Evolutionary conservation across 768 basidiomycete genomes (phyloP), one percentile per base, ranked within the genome.

Genomic region (Lactarius vividus): DNA sequence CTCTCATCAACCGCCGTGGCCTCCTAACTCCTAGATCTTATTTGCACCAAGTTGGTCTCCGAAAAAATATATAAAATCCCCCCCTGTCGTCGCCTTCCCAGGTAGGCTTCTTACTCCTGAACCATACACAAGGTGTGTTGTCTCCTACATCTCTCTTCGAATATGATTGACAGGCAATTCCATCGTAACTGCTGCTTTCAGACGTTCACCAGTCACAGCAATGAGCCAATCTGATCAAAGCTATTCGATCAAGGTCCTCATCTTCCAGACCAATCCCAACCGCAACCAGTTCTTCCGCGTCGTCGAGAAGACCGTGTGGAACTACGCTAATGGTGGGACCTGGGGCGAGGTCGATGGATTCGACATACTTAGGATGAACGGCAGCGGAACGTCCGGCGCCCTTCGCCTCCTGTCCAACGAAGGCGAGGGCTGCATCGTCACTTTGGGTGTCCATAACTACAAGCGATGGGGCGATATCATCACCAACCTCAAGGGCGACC

Each of bases 311-410:
- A 75, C 76, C 7, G 70, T 74, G 54, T 77, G 74, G 75, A 65
- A 77, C 52, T 77, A 69, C 63, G 77, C 72, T 57, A 75, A 74
- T 62, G 75, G 75, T 11, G 78, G 78, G 42, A 73, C 72, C 15
- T 79, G 79, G 77, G 62, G 62, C 46, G 57, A 72, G 28, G 35
- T 40, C 10, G 55, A 73, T 56, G 75, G 67, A 1, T 29, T 18
- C 11, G 61, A 62, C 59, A 71, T 71, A n/a, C 75, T 81, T 66
- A 73, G 39, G 57, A 79, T 78, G 74, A 72, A 69, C 39, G 75
- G 73, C 15, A 81, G 79, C 63, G 79, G 79, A 53, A 80, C 77
- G 0, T 80, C 77, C 16, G 78, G 80, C 10, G 71, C 72, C 7
- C 59, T 81, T 20, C 77, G 77, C 63, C 74, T 80, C 72, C 33